Evolutionary conservation across 495 filamentous ascomycete species (phyloP).

Genomic region (Annulohypoxylon moriforme): DNA sequence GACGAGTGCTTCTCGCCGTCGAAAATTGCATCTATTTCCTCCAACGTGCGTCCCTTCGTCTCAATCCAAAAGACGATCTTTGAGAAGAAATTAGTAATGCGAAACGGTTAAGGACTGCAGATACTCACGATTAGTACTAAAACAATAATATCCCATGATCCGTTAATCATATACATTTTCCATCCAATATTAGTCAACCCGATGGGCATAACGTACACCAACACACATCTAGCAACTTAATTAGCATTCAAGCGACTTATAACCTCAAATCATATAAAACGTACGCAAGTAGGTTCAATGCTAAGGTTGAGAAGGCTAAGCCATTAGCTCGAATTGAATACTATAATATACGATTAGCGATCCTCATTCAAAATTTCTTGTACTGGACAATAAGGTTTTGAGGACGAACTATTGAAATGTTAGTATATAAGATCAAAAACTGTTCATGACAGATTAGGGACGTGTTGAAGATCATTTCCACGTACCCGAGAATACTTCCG

Average conservation of each 20-base stretch:
- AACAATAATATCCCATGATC: slow-evolving; percentile 46
- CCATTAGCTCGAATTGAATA: slow-evolving; percentile 52
- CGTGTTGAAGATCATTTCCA: not conserved
- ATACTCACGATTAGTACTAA: slow-evolving; percentile 43
- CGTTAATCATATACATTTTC: slow-evolving; percentile 53
- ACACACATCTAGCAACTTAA: slow-evolving; percentile 44
- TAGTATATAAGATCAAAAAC: slow-evolving; percentile 5
- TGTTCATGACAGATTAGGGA: too few species aligned
- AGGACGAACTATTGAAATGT: slow-evolving; percentile 19
- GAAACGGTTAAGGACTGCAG: not conserved
- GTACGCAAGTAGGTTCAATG: slow-evolving; percentile 62
- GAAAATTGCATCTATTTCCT: slow-evolving; percentile 51
- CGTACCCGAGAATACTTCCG: slow-evolving; percentile 42
- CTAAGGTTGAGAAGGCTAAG: slow-evolving; percentile 43
- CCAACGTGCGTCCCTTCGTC: slow-evolving; percentile 49
- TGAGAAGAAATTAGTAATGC: slow-evolving; percentile 21
- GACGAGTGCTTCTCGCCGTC: slow-evolving; percentile 58
- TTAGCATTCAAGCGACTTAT: slow-evolving; percentile 12
- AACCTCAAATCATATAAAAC: slow-evolving; percentile 46
- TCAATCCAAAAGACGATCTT: slow-evolving; percentile 47
- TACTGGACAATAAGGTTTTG: slow-evolving; percentile 23
- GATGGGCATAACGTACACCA: slow-evolving; percentile 63
- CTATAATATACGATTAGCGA: slow-evolving; percentile 50
- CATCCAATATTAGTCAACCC: slow-evolving; percentile 52
- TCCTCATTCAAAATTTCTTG: slow-evolving; percentile 2